phyloP scores from a whole-genome alignment of 176 grass and related monocot genomes.

The bread wheat (Triticum aestivum) region DNA sequence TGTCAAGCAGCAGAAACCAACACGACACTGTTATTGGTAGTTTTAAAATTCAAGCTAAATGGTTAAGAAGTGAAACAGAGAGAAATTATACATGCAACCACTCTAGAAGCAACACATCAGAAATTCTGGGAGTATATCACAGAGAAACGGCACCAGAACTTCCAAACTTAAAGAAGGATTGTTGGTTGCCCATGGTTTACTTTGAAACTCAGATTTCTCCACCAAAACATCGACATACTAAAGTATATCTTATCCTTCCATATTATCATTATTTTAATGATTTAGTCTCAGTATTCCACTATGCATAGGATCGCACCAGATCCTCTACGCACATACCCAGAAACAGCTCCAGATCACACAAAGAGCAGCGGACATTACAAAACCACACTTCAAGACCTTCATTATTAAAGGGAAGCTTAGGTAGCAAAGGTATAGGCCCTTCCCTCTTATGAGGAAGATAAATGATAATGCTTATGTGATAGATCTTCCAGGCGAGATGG shows the following conservation, averaged over 20 bases:
- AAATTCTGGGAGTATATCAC: conserved; percentile 5
- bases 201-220: background rate
- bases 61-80: background rate
- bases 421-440: no score
- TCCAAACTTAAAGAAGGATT: background rate
- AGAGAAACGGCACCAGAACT: background rate
- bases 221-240: background rate
- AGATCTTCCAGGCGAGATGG: no score
- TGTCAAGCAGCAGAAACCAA: conserved; percentile 43
- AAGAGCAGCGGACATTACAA: background rate
- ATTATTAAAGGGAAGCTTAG: no score
- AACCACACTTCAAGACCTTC: conserved; percentile 1
- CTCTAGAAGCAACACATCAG: background rate
- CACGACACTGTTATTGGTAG: background rate
- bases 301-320: background rate
- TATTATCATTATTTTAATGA: background rate
- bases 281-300: background rate
- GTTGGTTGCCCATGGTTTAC: background rate
- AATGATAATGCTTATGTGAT: no score
- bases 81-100: background rate
- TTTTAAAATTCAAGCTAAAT: conserved; percentile 17
- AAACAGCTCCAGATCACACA: background rate
- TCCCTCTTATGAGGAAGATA: no score
- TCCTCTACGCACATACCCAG: background rate
- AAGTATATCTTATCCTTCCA: background rate